Evolutionary conservation across 2,329 filamentous ascomycete species (phyloP), one percentile per base, ranked within the genome.

Genomic region (Geosmithia flava): DNA sequence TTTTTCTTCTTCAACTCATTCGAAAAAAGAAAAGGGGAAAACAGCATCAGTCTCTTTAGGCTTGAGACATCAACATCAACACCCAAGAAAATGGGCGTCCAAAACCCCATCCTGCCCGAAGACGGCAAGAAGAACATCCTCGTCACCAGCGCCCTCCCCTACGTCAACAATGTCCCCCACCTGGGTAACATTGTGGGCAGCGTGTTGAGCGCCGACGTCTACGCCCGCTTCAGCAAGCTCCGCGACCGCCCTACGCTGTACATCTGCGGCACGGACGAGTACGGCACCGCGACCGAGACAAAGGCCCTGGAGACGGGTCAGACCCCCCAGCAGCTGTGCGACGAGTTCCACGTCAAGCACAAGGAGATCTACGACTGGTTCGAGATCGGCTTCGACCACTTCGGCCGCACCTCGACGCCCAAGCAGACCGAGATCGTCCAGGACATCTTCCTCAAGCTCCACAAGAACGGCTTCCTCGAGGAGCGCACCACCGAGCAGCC

Each of bases 351-450:
- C 69, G 81, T 80, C 58, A 81, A 95, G 50, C 91, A 96, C 68
- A 81, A 88, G 58, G 87, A 85, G 45, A 85, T 96, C 55, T 97
- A 97, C 67, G 79, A 94, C 64, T 96, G 91, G 88, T 98, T 98
- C 70, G 81, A 89, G 61, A 91, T 97, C 60, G 82, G 78, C 50
- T 97, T 97, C 62, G 91, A 97, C 68, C 83, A 90, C 66, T 98
- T 97, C 62, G 93, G 90, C 53, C 84, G 90, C 51, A 97, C 93
- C 5, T 88, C 90, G 3, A 97, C 91, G 17, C 68, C 78, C 48
- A 79, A 93, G 58, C 93, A 97, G 67, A 96, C 89, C 20, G 79
- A 88, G 55, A 97, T 98, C 57, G 87, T 90, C 10, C 93, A 97
- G 67, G 80, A 87, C 53, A 90, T 97, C 55, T 97, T 97, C 67